phyloP scores from a whole-genome alignment of 1,284 basidiomycete genomes.

The Tilletia indica region DNA sequence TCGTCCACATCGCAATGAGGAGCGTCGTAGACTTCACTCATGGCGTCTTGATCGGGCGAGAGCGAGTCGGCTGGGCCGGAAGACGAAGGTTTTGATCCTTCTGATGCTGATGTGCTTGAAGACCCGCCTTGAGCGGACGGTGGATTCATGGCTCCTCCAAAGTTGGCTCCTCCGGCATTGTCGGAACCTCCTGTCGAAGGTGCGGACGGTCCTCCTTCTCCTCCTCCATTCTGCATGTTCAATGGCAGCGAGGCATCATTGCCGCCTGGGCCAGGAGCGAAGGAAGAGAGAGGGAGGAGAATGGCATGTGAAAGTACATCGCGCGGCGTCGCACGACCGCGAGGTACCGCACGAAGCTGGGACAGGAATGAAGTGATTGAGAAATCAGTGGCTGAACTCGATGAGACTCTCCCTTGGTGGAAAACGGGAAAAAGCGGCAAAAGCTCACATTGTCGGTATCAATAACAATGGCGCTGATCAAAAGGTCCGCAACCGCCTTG shows the following conservation, averaged over 20 bases:
- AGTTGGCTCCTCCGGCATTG: too few species aligned
- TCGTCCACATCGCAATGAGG: not conserved
- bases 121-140: too few species aligned
- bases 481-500: slow-evolving; percentile 37
- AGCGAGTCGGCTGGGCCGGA: too few species aligned
- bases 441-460: slow-evolving; percentile 56
- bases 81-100: too few species aligned
- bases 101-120: too few species aligned
- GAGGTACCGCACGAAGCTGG: slow-evolving; percentile 5
- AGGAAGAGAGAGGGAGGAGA: slow-evolving; percentile 10
- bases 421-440: not conserved
- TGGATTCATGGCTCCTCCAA: too few species aligned
- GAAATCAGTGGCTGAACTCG: not conserved
- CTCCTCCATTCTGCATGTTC: not conserved
- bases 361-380: not conserved
- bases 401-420: not conserved
- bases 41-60: too few species aligned
- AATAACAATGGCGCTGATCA: slow-evolving; percentile 58
- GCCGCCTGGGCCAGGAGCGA: not conserved
- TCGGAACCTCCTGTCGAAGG: too few species aligned
- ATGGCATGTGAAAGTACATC: slow-evolving; percentile 15
- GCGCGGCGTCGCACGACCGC: slow-evolving; percentile 5
- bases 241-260: not conserved
- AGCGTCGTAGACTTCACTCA: too few species aligned
- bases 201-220: not conserved